phyloP scores from a whole-genome alignment of 2,329 filamentous ascomycete species.

The Gaeumannomyces tritici region DNA sequence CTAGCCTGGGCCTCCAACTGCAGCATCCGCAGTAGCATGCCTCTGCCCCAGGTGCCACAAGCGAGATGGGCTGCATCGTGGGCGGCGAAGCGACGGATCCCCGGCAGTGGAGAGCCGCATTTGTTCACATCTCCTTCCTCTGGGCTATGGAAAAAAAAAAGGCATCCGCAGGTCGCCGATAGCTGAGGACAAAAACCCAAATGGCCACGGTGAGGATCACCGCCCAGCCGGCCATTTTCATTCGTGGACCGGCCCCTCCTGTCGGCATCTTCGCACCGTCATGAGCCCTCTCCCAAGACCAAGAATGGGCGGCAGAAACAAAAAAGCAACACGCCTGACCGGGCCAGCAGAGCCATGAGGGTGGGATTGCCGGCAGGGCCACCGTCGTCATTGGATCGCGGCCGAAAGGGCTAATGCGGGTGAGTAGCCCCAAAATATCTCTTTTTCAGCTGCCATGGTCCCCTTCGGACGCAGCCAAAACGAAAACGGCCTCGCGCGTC shows the following conservation, averaged over 20 bases:
- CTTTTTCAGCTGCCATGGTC: constrained; percentile 1
- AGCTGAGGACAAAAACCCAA: background rate
- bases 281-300: background rate
- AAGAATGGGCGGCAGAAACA: background rate
- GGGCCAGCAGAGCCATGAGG: background rate
- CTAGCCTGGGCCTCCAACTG: background rate
- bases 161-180: background rate
- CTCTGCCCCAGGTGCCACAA: too few species aligned
- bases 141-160: background rate
- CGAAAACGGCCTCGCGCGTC: background rate
- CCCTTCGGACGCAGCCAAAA: background rate
- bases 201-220: background rate
- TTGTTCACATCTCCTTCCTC: background rate
- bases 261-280: background rate
- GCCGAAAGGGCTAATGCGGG: background rate
- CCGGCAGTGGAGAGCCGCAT: background rate
- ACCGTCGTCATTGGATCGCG: background rate
- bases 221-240: background rate
- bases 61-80: too few species aligned
- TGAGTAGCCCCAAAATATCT: background rate
- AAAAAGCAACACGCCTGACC: background rate
- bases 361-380: background rate
- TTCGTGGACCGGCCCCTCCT: background rate
- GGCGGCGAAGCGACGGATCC: too few species aligned
- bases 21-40: background rate